Evolutionary conservation across 192 early-diverging fungal species (phyloP), one percentile per base, ranked within the genome.

Genomic region (Spizellomyces punctatus): DNA sequence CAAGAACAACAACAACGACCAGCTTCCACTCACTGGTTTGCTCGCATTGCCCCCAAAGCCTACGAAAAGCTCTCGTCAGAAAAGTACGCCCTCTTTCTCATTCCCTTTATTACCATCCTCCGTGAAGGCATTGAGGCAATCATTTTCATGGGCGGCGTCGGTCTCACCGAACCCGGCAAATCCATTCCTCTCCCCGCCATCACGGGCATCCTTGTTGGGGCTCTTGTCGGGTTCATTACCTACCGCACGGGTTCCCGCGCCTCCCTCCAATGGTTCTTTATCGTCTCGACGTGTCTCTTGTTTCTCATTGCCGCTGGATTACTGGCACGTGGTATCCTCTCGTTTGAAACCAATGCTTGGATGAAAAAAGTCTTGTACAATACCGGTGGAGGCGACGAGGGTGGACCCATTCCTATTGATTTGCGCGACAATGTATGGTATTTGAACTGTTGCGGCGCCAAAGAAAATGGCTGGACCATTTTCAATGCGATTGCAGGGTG

Each of bases 81-180:
- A 6, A 63, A 63, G n/a, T 6, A 75, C 82, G 66, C 90, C 19
- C 90, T 97, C 66, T 86, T 95, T 74, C 78, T 92, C 57, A 83
- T 97, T 57, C 94, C 95, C 14, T 92, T 94, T 65, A 76, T 94
- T 46, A 93, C 93, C 10, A 88, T 97, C 8, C 76, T 93, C 41
- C 85, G 95, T 58, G 95, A 97, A 85, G 92, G 91, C 10, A 73
- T 97, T 10, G 95, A 97, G 74, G 88, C 92, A n/a, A 83, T 97
- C 21, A 86, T 97, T 9, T 93, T 97, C 79, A 81, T 97, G 57
- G 94, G 88, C 63, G 95, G 95, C 61, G 92, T 92, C 78, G 79
- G 79, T 78, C 17, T 95, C 52, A 82, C 84, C 27, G 83, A 85
- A 10, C 69, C 81, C 16, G 81, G 88, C 0, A 85, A 83, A 49